phyloP scores from a whole-genome alignment of 805 yeast species.

The Starmerella apis region DNA sequence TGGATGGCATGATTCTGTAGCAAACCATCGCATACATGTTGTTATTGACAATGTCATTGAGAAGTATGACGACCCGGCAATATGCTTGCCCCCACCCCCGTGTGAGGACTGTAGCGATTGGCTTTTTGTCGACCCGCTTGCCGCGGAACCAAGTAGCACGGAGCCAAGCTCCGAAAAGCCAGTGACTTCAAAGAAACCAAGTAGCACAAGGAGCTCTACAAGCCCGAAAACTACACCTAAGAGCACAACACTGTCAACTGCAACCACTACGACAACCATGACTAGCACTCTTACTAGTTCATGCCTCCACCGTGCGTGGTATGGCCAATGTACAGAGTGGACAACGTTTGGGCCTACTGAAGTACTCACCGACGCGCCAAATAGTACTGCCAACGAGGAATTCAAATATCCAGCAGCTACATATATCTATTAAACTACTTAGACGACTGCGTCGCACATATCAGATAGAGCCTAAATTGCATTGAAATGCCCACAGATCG shows the following conservation, averaged over 20 bases:
- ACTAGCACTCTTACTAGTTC: not conserved
- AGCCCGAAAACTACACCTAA: constrained; percentile 4
- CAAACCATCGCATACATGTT: constrained; percentile 82
- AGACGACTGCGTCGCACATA: too few relatives aligned
- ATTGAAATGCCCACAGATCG: too few relatives aligned
- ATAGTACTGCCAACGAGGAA: not conserved
- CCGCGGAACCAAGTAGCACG: constrained; percentile 6
- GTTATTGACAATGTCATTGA: constrained; percentile 73
- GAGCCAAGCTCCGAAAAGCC: not conserved
- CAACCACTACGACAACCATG: not conserved
- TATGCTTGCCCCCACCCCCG: constrained; percentile 54
- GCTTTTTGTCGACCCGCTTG: constrained; percentile 45
- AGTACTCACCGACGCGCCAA: not conserved
- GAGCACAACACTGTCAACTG: constrained; percentile 6
- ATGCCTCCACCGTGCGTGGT: constrained; percentile 8
- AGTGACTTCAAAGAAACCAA: constrained; percentile 6
- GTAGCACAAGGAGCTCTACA: not conserved
- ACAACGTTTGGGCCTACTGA: constrained; percentile 5
- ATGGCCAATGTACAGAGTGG: constrained; percentile 7
- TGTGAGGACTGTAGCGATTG: constrained; percentile 87
- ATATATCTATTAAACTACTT: not conserved
- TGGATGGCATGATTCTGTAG: constrained; percentile 83
- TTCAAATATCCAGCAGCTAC: not conserved
- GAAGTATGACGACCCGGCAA: constrained; percentile 66
- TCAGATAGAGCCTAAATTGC: not conserved